Base-by-base conservation (phyloP, 768 basidiomycete species). In the Leccinum pellstonianum region DNA sequence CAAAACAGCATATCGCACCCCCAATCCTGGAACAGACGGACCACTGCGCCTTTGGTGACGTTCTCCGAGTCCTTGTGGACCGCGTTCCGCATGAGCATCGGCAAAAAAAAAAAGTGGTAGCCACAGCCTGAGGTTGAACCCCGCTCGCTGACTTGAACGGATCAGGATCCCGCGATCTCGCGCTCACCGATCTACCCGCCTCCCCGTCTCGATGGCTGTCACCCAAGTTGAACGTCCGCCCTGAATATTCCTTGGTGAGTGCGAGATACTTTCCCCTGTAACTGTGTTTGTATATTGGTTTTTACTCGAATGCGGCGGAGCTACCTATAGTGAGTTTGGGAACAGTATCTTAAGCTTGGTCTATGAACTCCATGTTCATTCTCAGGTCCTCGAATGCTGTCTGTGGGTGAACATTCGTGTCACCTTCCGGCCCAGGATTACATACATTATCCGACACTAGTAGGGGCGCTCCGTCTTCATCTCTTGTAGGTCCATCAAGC, bases 131-230 rank as follows among this genome's bases (percentile, higher is more conserved):
- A 29, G 25, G 21, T 35, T 35, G 12, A 35, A 35, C 27, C 12
- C 33, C 5, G 29, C 19, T 21, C 55, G 65, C 57, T 57, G 48
- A 62, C 38, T 49, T 37, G 35, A 27, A 21, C 35, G n/a, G 38
- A 17, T 35, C 33, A 35, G 35, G 35, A 37, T 37, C 12, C 35
- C 31, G 31, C 31, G 31, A 31, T 31, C 31, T 31, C 33, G 12
- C 33, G 12, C 11, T 41, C 17, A 41, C 17, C 14, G 38, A 6
- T 25, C 41, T 23, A 21, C 37, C 35, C 35, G 43, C 33, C n/a
- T 41, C 33, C 23, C 38, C 35, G n/a, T 37, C 29, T 38, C 27
- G 54, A 43, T 43, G 17, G 51, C 11, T 3, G 25, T 17, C 47
- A 38, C 47, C 19, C 7, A 23, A 5, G 23, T 46, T 37, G 41